Evolutionary conservation across 2,329 filamentous ascomycete genomes (phyloP).

Genomic region (Teratosphaeria nubilosa): DNA sequence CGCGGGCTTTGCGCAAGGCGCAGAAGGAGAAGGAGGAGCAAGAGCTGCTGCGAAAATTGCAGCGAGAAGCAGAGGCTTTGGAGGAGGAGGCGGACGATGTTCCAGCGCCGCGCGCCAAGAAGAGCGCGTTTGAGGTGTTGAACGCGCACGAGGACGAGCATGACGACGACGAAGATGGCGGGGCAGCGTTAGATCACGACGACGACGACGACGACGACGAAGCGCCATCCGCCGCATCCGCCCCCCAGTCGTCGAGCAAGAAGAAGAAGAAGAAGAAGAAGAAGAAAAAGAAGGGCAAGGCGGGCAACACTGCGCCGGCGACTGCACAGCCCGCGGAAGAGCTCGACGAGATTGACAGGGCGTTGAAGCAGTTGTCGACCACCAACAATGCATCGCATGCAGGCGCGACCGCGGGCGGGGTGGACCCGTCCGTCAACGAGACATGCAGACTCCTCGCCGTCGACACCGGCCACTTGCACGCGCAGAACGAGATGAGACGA

Average conservation of each 20-base stretch:
- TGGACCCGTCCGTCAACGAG: constrained; percentile 36
- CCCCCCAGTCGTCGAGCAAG: constrained; percentile 30
- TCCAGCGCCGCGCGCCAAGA: constrained; percentile 20
- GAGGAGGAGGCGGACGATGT: constrained; percentile 27
- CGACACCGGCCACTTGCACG: constrained; percentile 67
- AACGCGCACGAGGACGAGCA: constrained; percentile 27
- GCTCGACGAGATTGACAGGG: constrained; percentile 57
- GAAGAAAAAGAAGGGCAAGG: constrained; percentile 34
- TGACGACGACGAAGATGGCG: constrained; percentile 12
- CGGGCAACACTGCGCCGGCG: constrained; percentile 11
- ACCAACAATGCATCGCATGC: constrained; percentile 15
- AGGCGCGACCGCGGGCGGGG: constrained; percentile 14
- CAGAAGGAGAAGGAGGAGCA: constrained; percentile 52
- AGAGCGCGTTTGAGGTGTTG: constrained; percentile 39
- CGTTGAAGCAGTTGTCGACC: constrained; percentile 47
- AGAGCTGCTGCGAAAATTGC: constrained; percentile 34
- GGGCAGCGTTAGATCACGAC: constrained; percentile 11
- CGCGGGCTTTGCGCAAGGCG: constrained; percentile 54
- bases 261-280: constrained; percentile 54
- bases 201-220: constrained; percentile 24
- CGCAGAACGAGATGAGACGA: constrained; percentile 80
- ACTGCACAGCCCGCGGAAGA: constrained; percentile 26
- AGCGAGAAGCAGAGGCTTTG: constrained; percentile 23
- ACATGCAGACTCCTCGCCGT: constrained; percentile 47
- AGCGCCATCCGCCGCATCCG: constrained; percentile 6